Percentiles rank a stretch among this genome's conserved stretches.
Conservation (phyloP, 257 asterid species). For the Solanum microdontum region DNA sequence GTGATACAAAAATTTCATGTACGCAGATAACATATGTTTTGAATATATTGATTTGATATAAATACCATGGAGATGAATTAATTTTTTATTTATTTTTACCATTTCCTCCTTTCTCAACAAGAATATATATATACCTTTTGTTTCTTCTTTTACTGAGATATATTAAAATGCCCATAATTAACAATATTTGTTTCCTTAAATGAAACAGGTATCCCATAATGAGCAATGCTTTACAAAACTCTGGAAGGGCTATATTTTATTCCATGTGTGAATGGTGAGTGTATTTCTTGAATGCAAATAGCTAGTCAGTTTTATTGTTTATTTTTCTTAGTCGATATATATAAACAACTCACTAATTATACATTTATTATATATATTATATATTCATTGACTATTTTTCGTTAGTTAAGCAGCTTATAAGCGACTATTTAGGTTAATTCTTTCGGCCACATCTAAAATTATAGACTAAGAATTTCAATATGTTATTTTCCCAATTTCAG, state of each 20-base stretch:
- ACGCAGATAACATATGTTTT: not conserved
- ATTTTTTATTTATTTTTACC: no score
- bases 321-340: not conserved
- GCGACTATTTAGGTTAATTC: no score
- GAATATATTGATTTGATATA: not conserved
- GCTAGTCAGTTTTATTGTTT: not conserved
- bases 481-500: conserved; percentile 19
- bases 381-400: not conserved
- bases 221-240: conserved; percentile 69
- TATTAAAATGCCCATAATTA: not conserved
- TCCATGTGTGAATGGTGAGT: conserved; percentile 82
- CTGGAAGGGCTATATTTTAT: conserved; percentile 81
- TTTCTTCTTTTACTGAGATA: not conserved
- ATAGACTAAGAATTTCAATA: not conserved
- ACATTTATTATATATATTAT: no score
- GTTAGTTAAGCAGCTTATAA: not conserved
- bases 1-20: fast-evolving
- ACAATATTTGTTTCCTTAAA: not conserved
- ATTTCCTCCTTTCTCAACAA: not conserved
- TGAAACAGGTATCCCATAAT: conserved; percentile 51
- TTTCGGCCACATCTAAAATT: not conserved
- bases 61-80: not conserved
- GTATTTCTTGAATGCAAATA: not conserved
- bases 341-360: not conserved
- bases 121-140: not conserved